Evolutionary conservation across 176 grass and related monocot genomes (phyloP), one percentile per base, ranked within the genome.

Genomic region (Musa troglodytarum): DNA sequence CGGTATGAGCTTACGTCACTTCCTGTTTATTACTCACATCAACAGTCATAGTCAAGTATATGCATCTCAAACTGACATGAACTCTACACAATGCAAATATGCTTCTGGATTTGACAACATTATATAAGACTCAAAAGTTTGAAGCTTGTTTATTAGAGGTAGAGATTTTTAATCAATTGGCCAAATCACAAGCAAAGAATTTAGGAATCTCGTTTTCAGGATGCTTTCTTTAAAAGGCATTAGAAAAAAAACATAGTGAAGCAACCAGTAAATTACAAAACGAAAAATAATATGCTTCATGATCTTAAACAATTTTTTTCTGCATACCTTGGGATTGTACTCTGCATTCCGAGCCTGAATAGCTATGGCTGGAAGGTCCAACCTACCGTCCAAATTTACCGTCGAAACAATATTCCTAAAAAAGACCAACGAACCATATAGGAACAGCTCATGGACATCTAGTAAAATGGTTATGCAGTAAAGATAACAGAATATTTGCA

Each of bases 321-420:
- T 54, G 15, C 69, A 54, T 83, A 98, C 94, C 94, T 98, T 98
- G 2, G 94, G 94, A 29, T 98, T 98, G 72, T 98, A 93, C 53
- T 98, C 94, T 4, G 94, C 94, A 85, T 98, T 98, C 9, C 94
- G 86, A 10, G 94, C 90, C 80, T 98, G 94, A 76, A 93, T 73
- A 79, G 93, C 93, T 68, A 97, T 97, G 10, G 90, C 77, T 88
- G 92, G 92, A 71, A 98, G 94, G 24, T 98, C 94, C 72, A 98
- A 81, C 52, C 91, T 93, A 23, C 94, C 93, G 63, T 98, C 90
- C 81, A 98, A 82, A 87, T 93, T 98, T 65, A 93, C 94, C 2
- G 94, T 98, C 5, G 94, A 93, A 43, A 98, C 94, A 0, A 98
- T 93, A 66, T 98, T 98, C 80, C 94, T 98, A 81, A 13, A 16